These are phyloP conservation scores for Backusella luteola DNA, from an alignment of 192 early-diverging fungal genomes.

Conservation along the genomic window DNA sequence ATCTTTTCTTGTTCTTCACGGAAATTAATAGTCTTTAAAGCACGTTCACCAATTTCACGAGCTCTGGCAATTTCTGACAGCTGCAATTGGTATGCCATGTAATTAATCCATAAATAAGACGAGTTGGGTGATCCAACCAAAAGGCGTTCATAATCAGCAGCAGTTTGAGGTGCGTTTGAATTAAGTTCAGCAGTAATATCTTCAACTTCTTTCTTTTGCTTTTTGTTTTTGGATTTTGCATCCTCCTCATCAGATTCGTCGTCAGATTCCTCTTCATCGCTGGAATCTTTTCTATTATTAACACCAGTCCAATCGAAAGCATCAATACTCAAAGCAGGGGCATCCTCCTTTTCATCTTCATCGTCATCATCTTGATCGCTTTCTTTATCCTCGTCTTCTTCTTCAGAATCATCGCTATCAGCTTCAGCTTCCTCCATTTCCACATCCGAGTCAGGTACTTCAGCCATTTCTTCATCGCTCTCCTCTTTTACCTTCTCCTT, in stretches of 20 bases:
- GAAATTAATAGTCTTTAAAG: slow-evolving; percentile 87
- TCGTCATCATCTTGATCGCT: slow-evolving; percentile 37
- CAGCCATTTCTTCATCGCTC: slow-evolving; percentile 36
- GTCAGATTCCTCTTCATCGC: slow-evolving; percentile 35
- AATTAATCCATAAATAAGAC: slow-evolving; percentile 98
- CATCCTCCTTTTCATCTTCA: slow-evolving; percentile 23
- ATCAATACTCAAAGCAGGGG: slow-evolving; percentile 32
- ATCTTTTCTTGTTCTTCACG: slow-evolving; percentile 94
- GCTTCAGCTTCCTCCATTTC: slow-evolving; percentile 31
- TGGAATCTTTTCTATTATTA: slow-evolving; percentile 45
- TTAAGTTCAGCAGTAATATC: slow-evolving; percentile 70
- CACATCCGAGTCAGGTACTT: slow-evolving; percentile 31
- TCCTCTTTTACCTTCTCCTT: slow-evolving; percentile 37
- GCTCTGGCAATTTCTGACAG: slow-evolving; percentile 92
- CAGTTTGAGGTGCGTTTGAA: slow-evolving; percentile 68
- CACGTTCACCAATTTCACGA: slow-evolving; percentile 89
- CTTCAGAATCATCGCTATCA: slow-evolving; percentile 33
- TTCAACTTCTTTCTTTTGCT: slow-evolving; percentile 57
- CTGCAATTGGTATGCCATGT: slow-evolving; percentile 98
- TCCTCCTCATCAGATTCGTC: slow-evolving; percentile 33
- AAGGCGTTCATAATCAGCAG: slow-evolving; percentile 90
- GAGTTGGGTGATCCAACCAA: slow-evolving; percentile 93
- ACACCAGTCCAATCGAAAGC: slow-evolving; percentile 44
- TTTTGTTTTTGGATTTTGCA: slow-evolving; percentile 48
- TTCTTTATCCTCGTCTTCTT: slow-evolving; percentile 20